Evolutionary conservation across 2,329 filamentous ascomycete genomes (phyloP).

Genomic region (Truncatella angustata): DNA sequence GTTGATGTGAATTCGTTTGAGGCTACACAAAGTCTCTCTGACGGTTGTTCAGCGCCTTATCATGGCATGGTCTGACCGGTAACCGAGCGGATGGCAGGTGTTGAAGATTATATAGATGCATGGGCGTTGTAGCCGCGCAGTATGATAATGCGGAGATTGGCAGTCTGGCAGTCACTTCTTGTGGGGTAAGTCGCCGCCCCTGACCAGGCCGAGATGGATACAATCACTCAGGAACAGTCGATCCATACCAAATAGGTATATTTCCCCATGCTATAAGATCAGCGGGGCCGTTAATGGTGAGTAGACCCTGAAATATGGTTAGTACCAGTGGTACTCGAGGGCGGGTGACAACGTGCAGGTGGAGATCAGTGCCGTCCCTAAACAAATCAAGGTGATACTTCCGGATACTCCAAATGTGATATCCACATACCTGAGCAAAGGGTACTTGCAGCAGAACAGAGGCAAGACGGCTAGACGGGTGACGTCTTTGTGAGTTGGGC

Average conservation of each 20-base stretch:
- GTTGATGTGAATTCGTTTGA: background rate
- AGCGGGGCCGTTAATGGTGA: constrained; percentile 20
- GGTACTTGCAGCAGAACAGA: background rate
- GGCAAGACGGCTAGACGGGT: background rate
- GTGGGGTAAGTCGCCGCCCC: constrained; percentile 23
- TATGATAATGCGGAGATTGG: constrained; percentile 32
- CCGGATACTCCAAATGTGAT: constrained; percentile 17
- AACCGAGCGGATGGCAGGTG: constrained; percentile 30
- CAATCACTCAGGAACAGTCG: constrained; percentile 23
- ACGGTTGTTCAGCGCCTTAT: constrained; percentile 6
- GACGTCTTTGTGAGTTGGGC: background rate
- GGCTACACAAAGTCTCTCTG: background rate
- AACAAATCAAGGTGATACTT: constrained; percentile 20
- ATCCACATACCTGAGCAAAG: constrained; percentile 14
- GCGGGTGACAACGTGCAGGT: constrained; percentile 24
- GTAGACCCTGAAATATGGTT: constrained; percentile 19
- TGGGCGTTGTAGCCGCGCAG: constrained; percentile 27
- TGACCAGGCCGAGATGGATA: background rate
- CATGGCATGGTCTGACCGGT: constrained; percentile 19
- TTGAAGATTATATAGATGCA: constrained; percentile 36
- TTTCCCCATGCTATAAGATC: constrained; percentile 21
- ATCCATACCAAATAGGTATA: constrained; percentile 19
- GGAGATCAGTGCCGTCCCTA: constrained; percentile 27
- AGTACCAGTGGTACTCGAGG: constrained; percentile 21
- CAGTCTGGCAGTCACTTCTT: background rate